Evolutionary conservation across 352 stramenopile species (phyloP), one percentile per base, ranked within the genome.

Genomic region (Phytophthora constricta): DNA sequence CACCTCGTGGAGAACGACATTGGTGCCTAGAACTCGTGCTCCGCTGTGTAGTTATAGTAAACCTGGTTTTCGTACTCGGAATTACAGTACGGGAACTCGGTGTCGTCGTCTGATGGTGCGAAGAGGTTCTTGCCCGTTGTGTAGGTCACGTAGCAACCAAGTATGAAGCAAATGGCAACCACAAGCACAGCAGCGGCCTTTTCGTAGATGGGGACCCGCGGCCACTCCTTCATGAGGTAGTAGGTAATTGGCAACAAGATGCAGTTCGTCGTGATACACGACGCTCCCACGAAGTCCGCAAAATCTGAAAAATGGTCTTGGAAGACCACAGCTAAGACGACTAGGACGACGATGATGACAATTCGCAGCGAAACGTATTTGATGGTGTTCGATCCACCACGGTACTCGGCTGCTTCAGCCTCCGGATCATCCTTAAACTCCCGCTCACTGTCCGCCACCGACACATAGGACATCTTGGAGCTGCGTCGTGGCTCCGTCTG

Each of bases 401-500:
- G 70, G 65, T 86, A 83, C 51, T 77, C 70, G 14, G 72, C 63
- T n/a, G 54, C 48, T 26, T 77, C 74, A 20, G 48, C 46, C 22
- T 72, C 65, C 5, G 50, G 19, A 10, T 78, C 71, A 20, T 66
- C 50, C 23, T 70, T 62, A 22, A 58, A 54, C 20, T 63, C 67
- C 1, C 59, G 56, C 42, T 80, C 71, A 25, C 70, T 67, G 27
- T 80, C 68, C 17, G 65, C 64, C 22, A 74, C 67, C 1, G 76
- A 82, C 8, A 82, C 72, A 11, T 77, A 70, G 20, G 77, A 86
- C 39, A 70, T 67, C 58, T 79, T 82, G 5, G 77, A 85, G 23
- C 31, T 61, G 33, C 70, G 72, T 42, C 57, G 55, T 22, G 72
- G 28, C 19, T 73, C 65, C 10, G 54, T 41, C 49, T 64, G 52